phyloP scores from a whole-genome alignment of 2,329 filamentous ascomycete genomes.

The Aspergillus texensis region DNA sequence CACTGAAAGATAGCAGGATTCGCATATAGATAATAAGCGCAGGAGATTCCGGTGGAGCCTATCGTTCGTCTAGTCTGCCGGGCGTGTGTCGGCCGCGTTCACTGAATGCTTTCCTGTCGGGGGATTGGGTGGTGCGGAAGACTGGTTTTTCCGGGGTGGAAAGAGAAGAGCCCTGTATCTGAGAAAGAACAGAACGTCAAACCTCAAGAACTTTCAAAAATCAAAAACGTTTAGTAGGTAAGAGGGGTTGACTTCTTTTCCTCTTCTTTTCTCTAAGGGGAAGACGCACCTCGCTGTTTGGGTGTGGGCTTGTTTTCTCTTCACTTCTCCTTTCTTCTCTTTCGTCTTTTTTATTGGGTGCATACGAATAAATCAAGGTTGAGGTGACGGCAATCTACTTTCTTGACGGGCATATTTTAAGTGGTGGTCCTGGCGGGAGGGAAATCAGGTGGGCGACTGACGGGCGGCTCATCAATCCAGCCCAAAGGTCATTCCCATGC shows the following conservation, averaged over 20 bases:
- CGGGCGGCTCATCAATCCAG: slow-evolving; percentile 3
- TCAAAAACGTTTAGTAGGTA: background rate
- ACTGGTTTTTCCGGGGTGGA: slow-evolving; percentile 35
- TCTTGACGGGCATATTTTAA: background rate
- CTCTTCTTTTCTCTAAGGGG: background rate
- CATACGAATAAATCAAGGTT: slow-evolving; percentile 4
- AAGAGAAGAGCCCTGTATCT: slow-evolving; percentile 13
- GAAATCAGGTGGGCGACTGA: slow-evolving; percentile 3
- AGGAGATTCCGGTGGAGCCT: slow-evolving; percentile 24
- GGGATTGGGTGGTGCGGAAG: slow-evolving; percentile 31
- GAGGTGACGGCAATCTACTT: slow-evolving; percentile 4
- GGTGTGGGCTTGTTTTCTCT: background rate
- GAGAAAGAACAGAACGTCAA: slow-evolving; percentile 14
- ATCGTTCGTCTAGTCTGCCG: slow-evolving; percentile 19
- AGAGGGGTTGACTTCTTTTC: background rate
- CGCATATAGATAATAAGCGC: slow-evolving; percentile 23
- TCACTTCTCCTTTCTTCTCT: slow-evolving; percentile 6
- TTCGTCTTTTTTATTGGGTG: slow-evolving; percentile 3
- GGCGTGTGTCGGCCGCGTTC: slow-evolving; percentile 32
- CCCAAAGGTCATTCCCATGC: background rate
- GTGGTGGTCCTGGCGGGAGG: background rate
- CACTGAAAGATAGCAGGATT: slow-evolving; percentile 17
- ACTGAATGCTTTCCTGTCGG: slow-evolving; percentile 29
- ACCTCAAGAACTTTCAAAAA: background rate
- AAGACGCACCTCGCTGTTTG: slow-evolving; percentile 20